Base-by-base conservation (phyloP, 306 rosid species). In the Erythrophleum fordii region DNA sequence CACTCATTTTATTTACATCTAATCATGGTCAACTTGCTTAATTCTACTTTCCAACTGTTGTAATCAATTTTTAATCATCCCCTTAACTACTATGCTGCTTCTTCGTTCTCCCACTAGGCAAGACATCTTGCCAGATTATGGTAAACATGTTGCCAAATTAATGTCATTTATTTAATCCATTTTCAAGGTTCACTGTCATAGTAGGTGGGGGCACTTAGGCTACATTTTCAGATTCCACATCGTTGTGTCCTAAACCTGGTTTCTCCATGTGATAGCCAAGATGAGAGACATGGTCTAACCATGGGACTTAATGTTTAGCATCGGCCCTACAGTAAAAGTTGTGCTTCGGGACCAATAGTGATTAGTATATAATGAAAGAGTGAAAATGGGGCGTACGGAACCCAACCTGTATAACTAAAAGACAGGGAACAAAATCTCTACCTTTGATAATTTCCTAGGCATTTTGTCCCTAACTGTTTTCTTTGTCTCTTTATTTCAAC, bases 391-490 rank as follows among this genome's bases (percentile, higher is more conserved):
- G 76, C 72, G 86, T 68, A 84, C 91, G 88, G 85, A 86, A 75
- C 82, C 81, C 72, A 78, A 81, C 73, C 72, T 49, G 58, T 61
- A 46, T 83, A 45, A 48, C 84, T 22, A 84, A 71, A 31, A 41
- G 34, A 70, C 68, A 73, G 94, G 97, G 91, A 91, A 87, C 91
- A 90, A 79, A 91, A 84, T 91, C 92, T 87, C 82, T 80, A 76
- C 73, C 72, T 86, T 77, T 83, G 78, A 86, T 78, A 35, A 69
- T 72, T 80, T 82, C 81, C 87, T 76, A 84, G 86, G 92, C 80
- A 80, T 77, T 93, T 88, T 91, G 86, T 86, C 91, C 81, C 90
- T 84, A 73, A 89, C 91, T 93, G 93, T 91, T 91, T 85, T 85
- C 91, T 78, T 78, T 83, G 83, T 83, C 86, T 72, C 34, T 46